Base-by-base conservation (phyloP, 169 alveolate species). In the Prorocentrum cordatum region DNA sequence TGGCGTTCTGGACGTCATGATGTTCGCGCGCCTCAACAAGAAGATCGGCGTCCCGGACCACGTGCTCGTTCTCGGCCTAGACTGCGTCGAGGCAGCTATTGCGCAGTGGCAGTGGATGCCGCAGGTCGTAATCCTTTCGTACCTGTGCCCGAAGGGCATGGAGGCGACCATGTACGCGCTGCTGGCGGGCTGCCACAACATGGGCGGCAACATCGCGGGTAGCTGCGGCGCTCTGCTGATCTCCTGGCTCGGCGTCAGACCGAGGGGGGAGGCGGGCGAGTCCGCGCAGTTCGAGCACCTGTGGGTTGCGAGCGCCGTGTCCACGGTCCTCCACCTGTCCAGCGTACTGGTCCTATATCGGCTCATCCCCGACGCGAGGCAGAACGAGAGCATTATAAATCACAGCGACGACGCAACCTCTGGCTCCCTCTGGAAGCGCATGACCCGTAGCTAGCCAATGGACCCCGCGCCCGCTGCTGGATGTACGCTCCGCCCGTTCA, bases 131-230 rank as follows among this genome's bases (percentile, higher is more conserved):
- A 82, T 82, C 50, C 80, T 82, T 0, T 82, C 91, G 7, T 82
- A 62, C n/a, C 54, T 82, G 58, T 82, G 91, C 61, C 91, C 91
- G 6, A 62, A 67, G 68, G 91, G 91, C 38, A 82, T 82, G 91
- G 91, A 82, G 38, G 91, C 91, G 38, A 82, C 91, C 6, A 82
- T 82, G 91, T 82, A 82, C 12, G 91, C 91, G 22, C 91, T 82
- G 9, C 16, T 42, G 54, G 54, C 54, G 16, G 91, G 91, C 24
- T 82, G 91, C 91, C 91, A 82, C 45, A 82, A 82, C 36, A 38
- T 82, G 16, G 91, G 91, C 32, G 39, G 64, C 33, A 62, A 79
- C 9, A 82, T 82, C 26, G 68, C 91, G 42, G 42, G 80, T 66
- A 39, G 68, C 27, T 82, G 80, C 67, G 91, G 91, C 3, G 91